Conservation (phyloP, 441 rosid genomes). For the Euphorbia neoarborescens region DNA sequence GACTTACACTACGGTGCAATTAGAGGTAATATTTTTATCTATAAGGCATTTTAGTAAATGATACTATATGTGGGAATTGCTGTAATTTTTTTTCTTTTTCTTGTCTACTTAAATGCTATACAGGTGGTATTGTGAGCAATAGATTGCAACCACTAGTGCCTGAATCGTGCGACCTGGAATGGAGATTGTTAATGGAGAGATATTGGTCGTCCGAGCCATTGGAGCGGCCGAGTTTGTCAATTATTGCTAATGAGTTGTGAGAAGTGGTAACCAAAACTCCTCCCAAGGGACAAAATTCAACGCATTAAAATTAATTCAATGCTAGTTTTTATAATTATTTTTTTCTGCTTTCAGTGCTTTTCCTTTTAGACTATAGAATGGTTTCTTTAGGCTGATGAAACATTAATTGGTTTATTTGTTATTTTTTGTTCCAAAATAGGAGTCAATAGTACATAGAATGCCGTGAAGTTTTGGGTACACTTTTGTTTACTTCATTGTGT, state of each 20-base stretch:
- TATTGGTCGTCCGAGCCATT: slow-evolving; percentile 61
- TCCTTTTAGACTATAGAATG: not conserved
- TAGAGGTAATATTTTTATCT: slow-evolving; percentile 30
- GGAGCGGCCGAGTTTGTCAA: slow-evolving; percentile 52
- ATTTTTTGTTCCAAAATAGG: not conserved
- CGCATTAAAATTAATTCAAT: slow-evolving; percentile 21
- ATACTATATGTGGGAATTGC: not conserved
- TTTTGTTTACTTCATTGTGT: too few relatives aligned
- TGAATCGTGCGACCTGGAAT: slow-evolving; percentile 41
- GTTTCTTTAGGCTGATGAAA: not conserved
- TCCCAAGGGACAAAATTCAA: slow-evolving; percentile 30
- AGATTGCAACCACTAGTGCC: slow-evolving; percentile 58
- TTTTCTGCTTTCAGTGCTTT: not conserved
- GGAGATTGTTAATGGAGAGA: slow-evolving; percentile 62
- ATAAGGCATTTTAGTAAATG: not conserved
- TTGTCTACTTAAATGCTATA: not conserved
- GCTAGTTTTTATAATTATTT: slow-evolving; percentile 4
- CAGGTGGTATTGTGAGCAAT: slow-evolving; percentile 65
- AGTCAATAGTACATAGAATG: not conserved
- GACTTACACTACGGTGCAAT: slow-evolving; percentile 65
- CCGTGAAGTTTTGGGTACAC: not conserved
- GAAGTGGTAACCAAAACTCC: slow-evolving; percentile 40
- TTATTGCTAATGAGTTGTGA: slow-evolving; percentile 37
- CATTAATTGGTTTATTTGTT: not conserved
- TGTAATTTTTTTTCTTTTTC: not conserved